phyloP scores from a whole-genome alignment of 1,139 yeast species.

The Saccharomyces uvarum region DNA sequence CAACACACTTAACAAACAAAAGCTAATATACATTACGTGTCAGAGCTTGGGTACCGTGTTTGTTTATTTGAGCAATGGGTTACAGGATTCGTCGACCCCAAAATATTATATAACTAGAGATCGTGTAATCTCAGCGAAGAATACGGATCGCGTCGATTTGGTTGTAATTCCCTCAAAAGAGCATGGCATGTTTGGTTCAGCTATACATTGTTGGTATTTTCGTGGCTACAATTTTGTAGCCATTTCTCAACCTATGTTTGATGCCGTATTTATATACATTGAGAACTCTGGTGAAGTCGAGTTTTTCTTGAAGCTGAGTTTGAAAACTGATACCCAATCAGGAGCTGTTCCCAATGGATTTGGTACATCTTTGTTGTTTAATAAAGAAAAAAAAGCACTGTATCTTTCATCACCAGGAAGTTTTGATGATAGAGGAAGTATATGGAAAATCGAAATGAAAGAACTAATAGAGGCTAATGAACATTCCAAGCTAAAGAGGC shows the following conservation, averaged over 20 bases:
- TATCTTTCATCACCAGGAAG: constrained; percentile 38
- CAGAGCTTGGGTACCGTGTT: constrained; percentile 33
- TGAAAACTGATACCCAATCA: constrained; percentile 11
- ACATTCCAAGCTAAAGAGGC: constrained; percentile 5
- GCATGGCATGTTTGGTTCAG: constrained; percentile 22
- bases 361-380: constrained; percentile 25
- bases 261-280: constrained; percentile 33
- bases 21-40: constrained; percentile 29
- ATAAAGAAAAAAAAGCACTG: constrained; percentile 16
- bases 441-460: constrained; percentile 36
- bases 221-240: constrained; percentile 11
- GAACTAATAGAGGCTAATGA: constrained; percentile 14
- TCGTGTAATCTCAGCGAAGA: constrained; percentile 6
- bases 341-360: constrained; percentile 33
- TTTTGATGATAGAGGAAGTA: constrained; percentile 36
- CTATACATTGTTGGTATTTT: constrained; percentile 9
- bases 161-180: constrained; percentile 8
- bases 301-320: constrained; percentile 12
- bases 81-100: constrained; percentile 11
- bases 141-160: background rate
- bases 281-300: constrained; percentile 12
- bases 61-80: constrained; percentile 17
- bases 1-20: constrained; percentile 8
- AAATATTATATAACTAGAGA: constrained; percentile 14
- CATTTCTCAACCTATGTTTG: constrained; percentile 20